Conservation (phyloP, 2,329 filamentous ascomycete genomes). For the Grosmannia penicillata region DNA sequence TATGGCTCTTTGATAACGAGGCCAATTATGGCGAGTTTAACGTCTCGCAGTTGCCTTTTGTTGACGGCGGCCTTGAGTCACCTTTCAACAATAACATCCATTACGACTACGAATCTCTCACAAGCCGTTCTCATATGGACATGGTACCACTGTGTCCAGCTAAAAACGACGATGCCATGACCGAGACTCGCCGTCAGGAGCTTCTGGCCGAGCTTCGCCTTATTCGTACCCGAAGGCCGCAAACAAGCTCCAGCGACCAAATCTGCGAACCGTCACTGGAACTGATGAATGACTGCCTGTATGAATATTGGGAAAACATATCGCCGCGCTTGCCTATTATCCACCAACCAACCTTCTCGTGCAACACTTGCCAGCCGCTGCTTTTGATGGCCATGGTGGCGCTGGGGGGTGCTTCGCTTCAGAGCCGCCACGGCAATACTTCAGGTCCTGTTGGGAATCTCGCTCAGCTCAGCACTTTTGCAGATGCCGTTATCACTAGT, state of each 20-base stretch:
- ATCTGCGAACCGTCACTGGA: slow-evolving; percentile 47
- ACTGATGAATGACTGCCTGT: slow-evolving; percentile 73
- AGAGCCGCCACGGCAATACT: slow-evolving; percentile 30
- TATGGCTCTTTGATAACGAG: slow-evolving; percentile 35
- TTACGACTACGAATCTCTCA: slow-evolving; percentile 35
- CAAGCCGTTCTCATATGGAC: slow-evolving; percentile 30
- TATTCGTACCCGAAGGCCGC: slow-evolving; percentile 28
- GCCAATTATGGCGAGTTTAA: slow-evolving; percentile 26
- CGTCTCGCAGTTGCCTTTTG: slow-evolving; percentile 28
- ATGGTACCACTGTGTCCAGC: slow-evolving; percentile 25
- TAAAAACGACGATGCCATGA: slow-evolving; percentile 27
- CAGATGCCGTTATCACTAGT: slow-evolving; percentile 50
- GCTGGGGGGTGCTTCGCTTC: slow-evolving; percentile 66
- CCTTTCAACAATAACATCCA: slow-evolving; percentile 35
- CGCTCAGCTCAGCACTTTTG: slow-evolving; percentile 29
- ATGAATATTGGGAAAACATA: slow-evolving; percentile 79
- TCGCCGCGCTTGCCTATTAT: slow-evolving; percentile 78
- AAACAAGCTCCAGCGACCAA: slow-evolving; percentile 26
- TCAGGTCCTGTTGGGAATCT: slow-evolving; percentile 17
- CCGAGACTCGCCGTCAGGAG: slow-evolving; percentile 29
- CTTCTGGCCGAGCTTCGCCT: slow-evolving; percentile 26
- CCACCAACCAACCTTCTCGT: slow-evolving; percentile 74
- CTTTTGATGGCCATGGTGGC: slow-evolving; percentile 72
- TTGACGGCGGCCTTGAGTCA: slow-evolving; percentile 34
- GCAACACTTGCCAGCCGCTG: slow-evolving; percentile 62